Evolutionary conservation across 2,329 filamentous ascomycete genomes (phyloP).

Genomic region (Ceratocystis lukuohia): DNA sequence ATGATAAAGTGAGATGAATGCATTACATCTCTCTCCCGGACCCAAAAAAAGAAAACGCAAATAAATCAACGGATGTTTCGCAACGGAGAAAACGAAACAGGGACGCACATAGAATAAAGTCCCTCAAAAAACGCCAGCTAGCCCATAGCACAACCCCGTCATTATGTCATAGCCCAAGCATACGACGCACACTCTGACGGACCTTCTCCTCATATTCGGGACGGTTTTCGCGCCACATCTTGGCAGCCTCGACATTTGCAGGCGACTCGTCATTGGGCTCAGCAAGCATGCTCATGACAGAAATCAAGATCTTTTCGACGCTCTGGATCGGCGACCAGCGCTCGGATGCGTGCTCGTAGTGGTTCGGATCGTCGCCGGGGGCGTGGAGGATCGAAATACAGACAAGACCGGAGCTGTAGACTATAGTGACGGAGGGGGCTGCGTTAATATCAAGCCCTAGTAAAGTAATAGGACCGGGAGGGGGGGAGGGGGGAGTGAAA

Average conservation of each 20-base stretch:
- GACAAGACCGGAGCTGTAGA: conserved; percentile 82
- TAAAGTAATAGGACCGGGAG: not conserved
- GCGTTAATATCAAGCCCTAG: not conserved
- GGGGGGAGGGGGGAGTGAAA: not conserved
- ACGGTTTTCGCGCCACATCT: conserved; percentile 84
- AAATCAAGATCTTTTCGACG: conserved; percentile 93
- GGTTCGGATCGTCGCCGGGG: conserved; percentile 92
- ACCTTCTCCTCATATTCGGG: conserved; percentile 78
- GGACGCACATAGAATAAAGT: not conserved
- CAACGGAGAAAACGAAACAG: not conserved
- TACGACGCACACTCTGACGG: conserved; percentile 64
- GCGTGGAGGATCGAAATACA: conserved; percentile 98
- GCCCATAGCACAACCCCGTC: not conserved
- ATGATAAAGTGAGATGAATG: not conserved
- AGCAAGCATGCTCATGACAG: conserved; percentile 95
- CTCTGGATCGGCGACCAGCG: conserved; percentile 95
- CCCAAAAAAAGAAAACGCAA: not conserved
- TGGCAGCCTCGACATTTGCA: conserved; percentile 88
- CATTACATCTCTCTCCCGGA: not conserved
- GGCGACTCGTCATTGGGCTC: conserved; percentile 96
- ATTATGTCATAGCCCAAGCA: conserved; percentile 51
- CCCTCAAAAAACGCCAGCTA: not conserved
- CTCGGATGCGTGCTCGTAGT: conserved; percentile 93
- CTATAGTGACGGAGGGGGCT: conserved; percentile 32
- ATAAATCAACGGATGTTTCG: not conserved